phyloP scores from a whole-genome alignment of 2,329 filamentous ascomycete genomes.

The Corniculantispora saksenae region DNA sequence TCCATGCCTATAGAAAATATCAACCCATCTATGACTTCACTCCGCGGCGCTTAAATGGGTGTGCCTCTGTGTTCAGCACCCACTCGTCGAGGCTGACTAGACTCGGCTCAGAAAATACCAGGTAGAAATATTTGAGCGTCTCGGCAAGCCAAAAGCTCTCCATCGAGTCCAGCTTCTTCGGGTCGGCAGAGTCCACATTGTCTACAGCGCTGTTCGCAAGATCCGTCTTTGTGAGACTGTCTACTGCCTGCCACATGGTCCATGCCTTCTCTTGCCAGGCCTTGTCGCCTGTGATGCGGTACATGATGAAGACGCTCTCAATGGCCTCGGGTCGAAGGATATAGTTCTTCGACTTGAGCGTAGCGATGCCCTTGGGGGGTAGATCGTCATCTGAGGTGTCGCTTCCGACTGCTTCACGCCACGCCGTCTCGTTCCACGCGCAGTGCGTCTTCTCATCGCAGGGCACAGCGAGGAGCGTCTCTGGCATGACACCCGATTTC shows the following conservation, averaged over 20 bases:
- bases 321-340: constrained; percentile 55
- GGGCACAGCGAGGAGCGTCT: constrained; percentile 44
- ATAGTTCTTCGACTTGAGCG: constrained; percentile 53
- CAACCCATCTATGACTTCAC: neutral
- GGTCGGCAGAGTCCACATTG: constrained; percentile 34
- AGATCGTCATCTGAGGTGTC: constrained; percentile 29
- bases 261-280: constrained; percentile 52
- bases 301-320: constrained; percentile 55
- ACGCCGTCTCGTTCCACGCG: constrained; percentile 34
- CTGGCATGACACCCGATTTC: constrained; percentile 57
- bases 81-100: constrained; percentile 67
- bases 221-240: constrained; percentile 47
- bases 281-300: constrained; percentile 50
- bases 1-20: neutral
- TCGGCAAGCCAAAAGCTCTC: constrained; percentile 74
- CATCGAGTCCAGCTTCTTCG: constrained; percentile 58
- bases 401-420: constrained; percentile 28
- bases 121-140: constrained; percentile 75
- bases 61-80: constrained; percentile 60
- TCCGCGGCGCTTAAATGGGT: constrained; percentile 40
- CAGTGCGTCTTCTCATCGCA: constrained; percentile 36
- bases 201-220: constrained; percentile 51
- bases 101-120: constrained; percentile 67
- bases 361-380: constrained; percentile 61
- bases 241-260: constrained; percentile 54